A percentile compares a stretch with the other conserved stretches of the same genome.
Conservation (phyloP, 2,329 filamentous ascomycete genomes). For the Drechmeria coniospora region DNA sequence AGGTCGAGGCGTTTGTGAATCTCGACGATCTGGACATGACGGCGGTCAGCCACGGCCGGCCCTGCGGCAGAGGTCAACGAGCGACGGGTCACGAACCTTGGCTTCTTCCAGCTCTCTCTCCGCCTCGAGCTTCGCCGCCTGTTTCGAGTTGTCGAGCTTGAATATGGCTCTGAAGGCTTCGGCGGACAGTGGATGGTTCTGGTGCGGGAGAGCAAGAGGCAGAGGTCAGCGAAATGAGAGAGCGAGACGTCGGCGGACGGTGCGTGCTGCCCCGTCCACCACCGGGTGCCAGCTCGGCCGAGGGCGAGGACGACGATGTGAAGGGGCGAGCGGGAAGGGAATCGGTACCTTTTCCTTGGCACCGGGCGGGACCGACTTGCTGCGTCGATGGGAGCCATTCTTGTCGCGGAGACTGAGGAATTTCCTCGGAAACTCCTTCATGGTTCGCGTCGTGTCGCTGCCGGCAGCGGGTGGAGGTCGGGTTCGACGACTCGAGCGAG, state of each 20-base stretch:
- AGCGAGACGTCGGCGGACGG: too few species aligned
- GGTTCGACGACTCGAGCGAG: conserved; percentile 2
- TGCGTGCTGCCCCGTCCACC: too few species aligned
- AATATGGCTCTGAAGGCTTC: conserved; percentile 51
- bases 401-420: conserved; percentile 60
- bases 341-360: conserved; percentile 32
- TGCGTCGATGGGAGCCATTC: conserved; percentile 34
- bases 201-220: too few species aligned
- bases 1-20: conserved; percentile 24
- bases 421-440: conserved; percentile 44
- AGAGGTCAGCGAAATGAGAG: too few species aligned
- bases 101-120: conserved; percentile 31
- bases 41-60: background rate
- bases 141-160: conserved; percentile 42
- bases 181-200: conserved; percentile 37
- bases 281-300: too few species aligned
- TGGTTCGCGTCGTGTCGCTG: conserved; percentile 14
- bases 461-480: too few species aligned
- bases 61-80: background rate
- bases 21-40: conserved; percentile 21
- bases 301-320: background rate
- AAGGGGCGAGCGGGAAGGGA: conserved; percentile 2
- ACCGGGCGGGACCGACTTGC: conserved; percentile 38
- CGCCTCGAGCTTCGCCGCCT: conserved; percentile 24
- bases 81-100: conserved; percentile 16